Percentiles rank a stretch among this genome's conserved stretches.
Conservation (phyloP, 1,284 basidiomycete species). For the Naganishia albida region DNA sequence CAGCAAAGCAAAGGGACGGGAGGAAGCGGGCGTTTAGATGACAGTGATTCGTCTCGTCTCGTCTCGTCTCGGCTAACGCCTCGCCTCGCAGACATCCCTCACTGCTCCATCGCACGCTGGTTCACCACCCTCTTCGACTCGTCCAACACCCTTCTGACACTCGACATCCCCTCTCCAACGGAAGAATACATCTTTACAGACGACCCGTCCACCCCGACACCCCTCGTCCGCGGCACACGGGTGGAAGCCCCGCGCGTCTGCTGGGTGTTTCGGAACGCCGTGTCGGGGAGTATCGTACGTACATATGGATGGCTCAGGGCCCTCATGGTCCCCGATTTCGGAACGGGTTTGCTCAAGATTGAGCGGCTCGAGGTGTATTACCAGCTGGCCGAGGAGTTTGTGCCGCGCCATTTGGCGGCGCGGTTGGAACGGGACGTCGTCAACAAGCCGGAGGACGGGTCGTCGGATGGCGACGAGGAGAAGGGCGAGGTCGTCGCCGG, state of each 20-base stretch:
- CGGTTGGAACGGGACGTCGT: not conserved
- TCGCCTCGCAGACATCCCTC: conserved; percentile 5
- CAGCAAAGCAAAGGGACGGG: not conserved
- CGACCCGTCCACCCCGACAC: not conserved
- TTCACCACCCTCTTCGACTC: conserved; percentile 15
- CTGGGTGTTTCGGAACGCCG: conserved; percentile 8
- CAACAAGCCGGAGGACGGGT: not conserved
- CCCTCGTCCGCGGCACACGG: conserved; percentile 10
- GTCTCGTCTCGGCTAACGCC: not conserved
- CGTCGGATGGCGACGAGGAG: not conserved
- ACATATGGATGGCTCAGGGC: conserved; percentile 8
- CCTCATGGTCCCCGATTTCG: conserved; percentile 24
- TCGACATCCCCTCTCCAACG: conserved; percentile 16
- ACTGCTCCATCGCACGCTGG: conserved; percentile 24
- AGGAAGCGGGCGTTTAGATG: too few relatives aligned
- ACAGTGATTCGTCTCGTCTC: too few relatives aligned
- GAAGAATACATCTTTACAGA: conserved; percentile 25
- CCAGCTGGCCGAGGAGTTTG: conserved; percentile 19
- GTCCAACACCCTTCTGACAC: conserved; percentile 16
- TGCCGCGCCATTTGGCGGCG: conserved; percentile 2
- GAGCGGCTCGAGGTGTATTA: conserved; percentile 28
- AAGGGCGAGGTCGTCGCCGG: not conserved
- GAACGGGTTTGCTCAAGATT: conserved; percentile 14
- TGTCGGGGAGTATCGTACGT: conserved; percentile 5
- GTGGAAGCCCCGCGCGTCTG: conserved; percentile 13